Percentiles rank a stretch among this genome's conserved stretches.
phyloP scores from a whole-genome alignment of 129 eudicot genomes.

The Ambrosia artemisiifolia region DNA sequence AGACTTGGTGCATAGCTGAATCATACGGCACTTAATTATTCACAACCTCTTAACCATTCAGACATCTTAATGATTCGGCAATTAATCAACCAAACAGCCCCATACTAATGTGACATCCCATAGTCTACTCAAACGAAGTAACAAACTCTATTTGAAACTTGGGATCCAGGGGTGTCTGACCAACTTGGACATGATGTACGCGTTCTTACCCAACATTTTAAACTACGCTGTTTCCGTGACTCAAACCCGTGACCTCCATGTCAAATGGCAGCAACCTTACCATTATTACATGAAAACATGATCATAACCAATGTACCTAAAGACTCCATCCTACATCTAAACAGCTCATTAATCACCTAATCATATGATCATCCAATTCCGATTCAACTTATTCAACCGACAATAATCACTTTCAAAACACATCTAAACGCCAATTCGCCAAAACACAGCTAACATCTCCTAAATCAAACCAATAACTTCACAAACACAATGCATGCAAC shows the following conservation, averaged over 20 bases:
- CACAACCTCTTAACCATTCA: too few species aligned
- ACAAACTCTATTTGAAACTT: background rate
- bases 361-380: too few species aligned
- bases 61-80: too few species aligned
- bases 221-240: too few species aligned
- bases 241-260: too few species aligned
- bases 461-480: slow-evolving; percentile 3
- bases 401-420: slow-evolving; percentile 3
- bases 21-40: too few species aligned
- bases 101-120: background rate
- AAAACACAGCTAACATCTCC: background rate
- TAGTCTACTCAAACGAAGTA: background rate
- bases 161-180: too few species aligned
- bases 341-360: background rate
- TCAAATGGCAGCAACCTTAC: too few species aligned
- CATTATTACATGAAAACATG: background rate
- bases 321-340: background rate
- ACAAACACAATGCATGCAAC: background rate
- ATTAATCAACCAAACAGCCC: too few species aligned
- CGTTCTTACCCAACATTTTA: too few species aligned
- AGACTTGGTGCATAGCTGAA: too few species aligned
- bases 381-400: background rate
- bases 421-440: slow-evolving; percentile 4
- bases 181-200: too few species aligned
- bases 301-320: slow-evolving; percentile 6